Evolutionary conservation across 208 protist genomes (phyloP), one percentile per base, ranked within the genome.

Genomic region (Lotmaria passim): DNA sequence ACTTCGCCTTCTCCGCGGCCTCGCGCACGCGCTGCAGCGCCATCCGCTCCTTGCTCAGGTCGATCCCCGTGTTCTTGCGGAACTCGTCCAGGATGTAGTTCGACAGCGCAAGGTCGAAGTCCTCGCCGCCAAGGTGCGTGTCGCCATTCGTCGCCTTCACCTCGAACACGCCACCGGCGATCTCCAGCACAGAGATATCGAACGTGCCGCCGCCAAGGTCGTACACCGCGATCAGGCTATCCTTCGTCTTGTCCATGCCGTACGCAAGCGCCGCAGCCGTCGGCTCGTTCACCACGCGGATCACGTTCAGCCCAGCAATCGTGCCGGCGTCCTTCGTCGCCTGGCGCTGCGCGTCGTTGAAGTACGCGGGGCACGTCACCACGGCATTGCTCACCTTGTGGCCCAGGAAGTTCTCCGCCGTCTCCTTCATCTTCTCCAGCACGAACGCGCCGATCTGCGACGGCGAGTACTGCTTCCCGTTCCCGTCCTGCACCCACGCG

Each of bases 61-160:
- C 98, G 51, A 98, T 89, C 21, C 83, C 82, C 24, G 90, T 63
- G 57, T 84, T 77, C 75, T 97, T 98, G 82, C 98, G 96, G 87
- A 99, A 99, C 64, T 98, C 86, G 7, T 71, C 46, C 10, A 97
- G 23, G 17, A 99, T 76, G 64, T 97, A 89, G 44, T 97, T 61
- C 7, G 96, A 57, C 19, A 99, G 41, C 12, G 46, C 60, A 24
- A 90, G 77, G 78, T 99, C 98, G 71, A 99, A 99, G 88, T 99
- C 99, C 84, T 99, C 98, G 44, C 98, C 99, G 52, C 98, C 99
- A 14, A 99, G 90, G 79, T 98, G 98, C 17, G 98, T 99, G 84
- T 99, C 98, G 53, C 98, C 98, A 79, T 99, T 99, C 39, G 98
- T 99, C 57, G 89, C 80, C 67, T 95, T 87, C 15, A 99, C 98